A percentile compares a stretch with the other conserved stretches of the same genome.
These are phyloP conservation scores for Cicer chorassanicum DNA, from an alignment of 306 rosid species.

Conservation along the genomic window DNA sequence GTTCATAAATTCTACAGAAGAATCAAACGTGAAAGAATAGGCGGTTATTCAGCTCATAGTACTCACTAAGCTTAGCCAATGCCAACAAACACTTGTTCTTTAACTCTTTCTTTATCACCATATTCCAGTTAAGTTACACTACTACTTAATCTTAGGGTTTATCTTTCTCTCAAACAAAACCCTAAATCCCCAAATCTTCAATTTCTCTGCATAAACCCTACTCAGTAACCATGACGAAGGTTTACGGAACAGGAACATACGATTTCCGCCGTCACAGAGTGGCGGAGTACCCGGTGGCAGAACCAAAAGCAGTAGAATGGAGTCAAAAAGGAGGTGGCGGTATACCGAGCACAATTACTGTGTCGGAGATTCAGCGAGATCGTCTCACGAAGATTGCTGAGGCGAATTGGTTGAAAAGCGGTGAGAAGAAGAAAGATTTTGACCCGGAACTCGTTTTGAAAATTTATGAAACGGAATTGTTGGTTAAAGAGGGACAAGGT, in stretches of 20 bases:
- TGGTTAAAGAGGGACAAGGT: constrained; percentile 73
- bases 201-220: constrained; percentile 8
- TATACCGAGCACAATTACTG: constrained; percentile 70
- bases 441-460: constrained; percentile 70
- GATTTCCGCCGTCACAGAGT: constrained; percentile 95
- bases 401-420: constrained; percentile 69
- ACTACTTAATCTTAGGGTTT: constrained; percentile 11
- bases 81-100: not conserved
- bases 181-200: not conserved
- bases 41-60: not conserved
- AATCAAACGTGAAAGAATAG: not conserved
- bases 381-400: constrained; percentile 84
- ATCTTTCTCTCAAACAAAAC: not conserved
- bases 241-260: constrained; percentile 80
- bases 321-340: constrained; percentile 53
- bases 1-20: not conserved
- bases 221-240: constrained; percentile 68
- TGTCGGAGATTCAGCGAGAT: constrained; percentile 91
- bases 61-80: not conserved
- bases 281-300: constrained; percentile 86
- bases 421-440: constrained; percentile 59
- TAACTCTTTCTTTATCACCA: not conserved
- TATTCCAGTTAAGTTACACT: not conserved
- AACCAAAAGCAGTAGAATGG: constrained; percentile 54
- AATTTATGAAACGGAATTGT: constrained; percentile 76